phyloP scores from a whole-genome alignment of 208 protist genomes.

The Novymonas esmeraldas region DNA sequence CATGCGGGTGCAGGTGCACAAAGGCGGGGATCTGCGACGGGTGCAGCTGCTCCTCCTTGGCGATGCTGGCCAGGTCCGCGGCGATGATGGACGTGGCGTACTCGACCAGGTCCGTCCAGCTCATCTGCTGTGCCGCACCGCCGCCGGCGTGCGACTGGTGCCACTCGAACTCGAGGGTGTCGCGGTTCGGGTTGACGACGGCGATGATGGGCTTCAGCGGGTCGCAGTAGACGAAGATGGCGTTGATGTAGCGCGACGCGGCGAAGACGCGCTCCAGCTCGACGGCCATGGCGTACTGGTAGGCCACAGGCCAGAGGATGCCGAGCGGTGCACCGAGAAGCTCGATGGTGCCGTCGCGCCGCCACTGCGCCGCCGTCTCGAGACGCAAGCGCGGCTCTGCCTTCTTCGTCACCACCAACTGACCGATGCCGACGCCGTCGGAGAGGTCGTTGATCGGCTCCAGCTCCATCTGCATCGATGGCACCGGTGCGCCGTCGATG shows the following conservation, averaged over 20 bases:
- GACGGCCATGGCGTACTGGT: constrained; percentile 69
- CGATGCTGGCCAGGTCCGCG: constrained; percentile 62
- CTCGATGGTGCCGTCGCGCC: constrained; percentile 56
- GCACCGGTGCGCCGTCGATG: constrained; percentile 75
- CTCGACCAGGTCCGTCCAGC: constrained; percentile 73
- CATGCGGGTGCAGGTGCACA: constrained; percentile 88
- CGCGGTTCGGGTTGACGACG: constrained; percentile 82
- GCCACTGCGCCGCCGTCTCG: constrained; percentile 74
- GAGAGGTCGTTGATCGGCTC: constrained; percentile 46
- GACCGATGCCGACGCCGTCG: constrained; percentile 63
- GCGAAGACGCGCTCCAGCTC: constrained; percentile 76
- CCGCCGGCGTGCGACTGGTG: constrained; percentile 30
- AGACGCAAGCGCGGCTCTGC: constrained; percentile 37
- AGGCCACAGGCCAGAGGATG: constrained; percentile 81
- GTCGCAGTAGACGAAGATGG: constrained; percentile 86
- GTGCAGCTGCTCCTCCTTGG: constrained; percentile 53
- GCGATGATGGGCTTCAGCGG: constrained; percentile 76
- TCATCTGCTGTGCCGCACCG: constrained; percentile 27
- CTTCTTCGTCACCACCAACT: constrained; percentile 35
- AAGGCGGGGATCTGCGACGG: constrained; percentile 61
- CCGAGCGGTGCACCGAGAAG: constrained; percentile 68
- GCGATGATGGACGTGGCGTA: constrained; percentile 65
- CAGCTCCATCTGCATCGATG: constrained; percentile 52
- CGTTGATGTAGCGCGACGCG: constrained; percentile 82
- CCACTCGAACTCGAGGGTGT: constrained; percentile 89